Evolutionary conservation across 2,329 filamentous ascomycete genomes (phyloP).

Genomic region (Claviceps sp.): DNA sequence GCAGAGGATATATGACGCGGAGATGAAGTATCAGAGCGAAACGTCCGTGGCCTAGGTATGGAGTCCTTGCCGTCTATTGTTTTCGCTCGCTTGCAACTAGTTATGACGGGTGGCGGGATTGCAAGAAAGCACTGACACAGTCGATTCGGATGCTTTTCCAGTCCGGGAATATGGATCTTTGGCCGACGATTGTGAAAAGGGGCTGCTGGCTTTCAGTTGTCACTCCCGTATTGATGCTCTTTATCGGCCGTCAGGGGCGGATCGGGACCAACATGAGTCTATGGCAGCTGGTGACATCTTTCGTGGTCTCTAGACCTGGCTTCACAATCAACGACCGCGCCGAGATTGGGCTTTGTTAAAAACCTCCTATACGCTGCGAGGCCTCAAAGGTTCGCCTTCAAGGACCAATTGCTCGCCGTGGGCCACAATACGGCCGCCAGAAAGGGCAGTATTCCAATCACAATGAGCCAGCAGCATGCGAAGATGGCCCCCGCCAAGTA

Average conservation of each 20-base stretch:
- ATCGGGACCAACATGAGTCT: constrained; percentile 66
- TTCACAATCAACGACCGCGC: constrained; percentile 73
- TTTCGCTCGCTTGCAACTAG: too few species aligned
- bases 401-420: constrained; percentile 67
- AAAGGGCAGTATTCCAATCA: constrained; percentile 74
- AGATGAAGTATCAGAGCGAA: constrained; percentile 21
- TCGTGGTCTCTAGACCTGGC: constrained; percentile 56
- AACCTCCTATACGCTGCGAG: constrained; percentile 42
- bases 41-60: constrained; percentile 9
- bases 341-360: constrained; percentile 61
- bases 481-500: constrained; percentile 59
- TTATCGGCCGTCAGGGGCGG: constrained; percentile 55
- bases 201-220: constrained; percentile 36
- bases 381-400: constrained; percentile 38
- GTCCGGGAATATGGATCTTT: constrained; percentile 27
- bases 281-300: constrained; percentile 53
- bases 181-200: constrained; percentile 37
- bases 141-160: too few species aligned
- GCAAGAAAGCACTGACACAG: too few species aligned
- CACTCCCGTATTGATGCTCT: constrained; percentile 56
- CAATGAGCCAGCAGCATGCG: constrained; percentile 74
- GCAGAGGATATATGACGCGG: constrained; percentile 23
- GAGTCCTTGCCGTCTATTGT: too few species aligned
- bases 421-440: constrained; percentile 68
- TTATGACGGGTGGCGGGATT: too few species aligned